phyloP scores from a whole-genome alignment of 1,284 basidiomycete species.

The Microbotryomycetes sp. region DNA sequence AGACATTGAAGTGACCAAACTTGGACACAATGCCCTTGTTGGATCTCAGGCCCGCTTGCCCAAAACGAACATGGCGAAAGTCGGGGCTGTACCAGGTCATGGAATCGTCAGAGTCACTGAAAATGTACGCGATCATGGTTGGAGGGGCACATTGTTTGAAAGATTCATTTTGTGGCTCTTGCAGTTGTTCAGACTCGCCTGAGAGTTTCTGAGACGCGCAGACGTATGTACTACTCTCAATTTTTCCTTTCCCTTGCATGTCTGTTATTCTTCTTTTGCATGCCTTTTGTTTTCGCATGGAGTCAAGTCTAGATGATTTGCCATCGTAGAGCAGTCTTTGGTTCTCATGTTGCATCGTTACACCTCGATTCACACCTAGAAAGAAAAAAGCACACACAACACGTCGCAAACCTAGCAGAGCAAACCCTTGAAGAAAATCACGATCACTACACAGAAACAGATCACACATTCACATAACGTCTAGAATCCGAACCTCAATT shows the following conservation, averaged over 20 bases:
- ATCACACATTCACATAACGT: neutral
- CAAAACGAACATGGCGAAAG: neutral
- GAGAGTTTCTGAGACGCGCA: too few species aligned
- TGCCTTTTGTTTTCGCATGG: neutral
- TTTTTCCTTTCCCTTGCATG: too few species aligned
- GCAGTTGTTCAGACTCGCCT: constrained; percentile 9
- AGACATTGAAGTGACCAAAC: neutral
- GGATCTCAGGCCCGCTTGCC: neutral
- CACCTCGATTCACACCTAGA: neutral
- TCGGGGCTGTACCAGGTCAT: constrained; percentile 4
- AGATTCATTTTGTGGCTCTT: constrained; percentile 16
- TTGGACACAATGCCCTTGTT: neutral
- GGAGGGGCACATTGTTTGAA: constrained; percentile 24
- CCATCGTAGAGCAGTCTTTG: neutral
- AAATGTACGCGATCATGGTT: constrained; percentile 7
- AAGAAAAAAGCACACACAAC: neutral
- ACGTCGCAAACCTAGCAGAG: too few species aligned
- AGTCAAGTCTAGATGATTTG: neutral
- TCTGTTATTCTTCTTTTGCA: too few species aligned
- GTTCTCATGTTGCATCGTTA: neutral
- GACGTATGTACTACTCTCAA: too few species aligned
- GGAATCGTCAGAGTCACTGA: constrained; percentile 13
- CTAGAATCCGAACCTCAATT: constrained; percentile 28
- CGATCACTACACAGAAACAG: neutral
- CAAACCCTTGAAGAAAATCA: too few species aligned